A percentile compares a stretch with the other conserved stretches of the same genome.
Evolutionary conservation across 2,329 filamentous ascomycete species (phyloP).

Genomic region (Trichoderma cornu-damae): DNA sequence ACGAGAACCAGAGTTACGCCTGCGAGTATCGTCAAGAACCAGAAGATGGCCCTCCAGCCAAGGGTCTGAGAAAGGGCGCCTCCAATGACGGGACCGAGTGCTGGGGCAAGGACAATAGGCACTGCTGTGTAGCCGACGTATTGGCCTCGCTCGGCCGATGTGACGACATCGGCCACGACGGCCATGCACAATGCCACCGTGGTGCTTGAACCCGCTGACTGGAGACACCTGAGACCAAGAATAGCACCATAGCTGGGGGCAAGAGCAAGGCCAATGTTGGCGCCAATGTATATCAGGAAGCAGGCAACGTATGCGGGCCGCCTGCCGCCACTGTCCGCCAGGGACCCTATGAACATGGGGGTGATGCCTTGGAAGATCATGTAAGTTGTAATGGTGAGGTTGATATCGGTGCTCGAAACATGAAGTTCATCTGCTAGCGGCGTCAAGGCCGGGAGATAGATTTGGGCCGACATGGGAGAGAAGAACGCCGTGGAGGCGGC

Average conservation of each 20-base stretch:
- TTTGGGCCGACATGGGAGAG: constrained; percentile 45
- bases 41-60: constrained; percentile 58
- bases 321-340: constrained; percentile 51
- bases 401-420: constrained; percentile 40
- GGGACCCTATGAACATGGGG: constrained; percentile 51
- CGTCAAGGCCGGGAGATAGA: constrained; percentile 51
- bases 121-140: constrained; percentile 52
- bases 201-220: constrained; percentile 53
- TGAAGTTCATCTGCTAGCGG: constrained; percentile 44
- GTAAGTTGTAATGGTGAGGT: constrained; percentile 51
- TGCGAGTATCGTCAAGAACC: constrained; percentile 51
- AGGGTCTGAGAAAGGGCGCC: constrained; percentile 52
- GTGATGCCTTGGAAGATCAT: constrained; percentile 58
- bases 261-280: constrained; percentile 50
- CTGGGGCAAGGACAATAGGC: constrained; percentile 45
- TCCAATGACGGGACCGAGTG: constrained; percentile 53
- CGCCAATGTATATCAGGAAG: constrained; percentile 49
- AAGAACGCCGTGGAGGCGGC: constrained; percentile 39
- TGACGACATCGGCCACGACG: constrained; percentile 59
- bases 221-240: constrained; percentile 50
- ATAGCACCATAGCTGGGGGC: constrained; percentile 46
- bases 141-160: constrained; percentile 55
- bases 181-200: constrained; percentile 54
- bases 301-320: constrained; percentile 50
- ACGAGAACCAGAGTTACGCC: constrained; percentile 40